Conservation (phyloP, 192 early-diverging fungal species). For the Coemansia nantahalensis region DNA sequence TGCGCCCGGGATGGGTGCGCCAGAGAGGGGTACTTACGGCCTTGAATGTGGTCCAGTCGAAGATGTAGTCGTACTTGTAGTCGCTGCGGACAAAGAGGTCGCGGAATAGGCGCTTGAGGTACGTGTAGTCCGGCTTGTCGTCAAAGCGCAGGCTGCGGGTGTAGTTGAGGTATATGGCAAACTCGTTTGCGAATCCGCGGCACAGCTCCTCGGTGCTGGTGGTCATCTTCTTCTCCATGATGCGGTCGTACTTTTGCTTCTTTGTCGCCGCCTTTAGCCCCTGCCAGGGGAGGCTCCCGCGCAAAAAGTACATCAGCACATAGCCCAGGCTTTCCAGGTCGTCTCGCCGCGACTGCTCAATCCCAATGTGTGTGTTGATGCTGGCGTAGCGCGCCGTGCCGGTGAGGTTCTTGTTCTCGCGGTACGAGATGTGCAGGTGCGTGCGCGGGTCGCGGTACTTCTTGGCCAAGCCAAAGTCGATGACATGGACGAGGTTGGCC, state of each 20-base stretch:
- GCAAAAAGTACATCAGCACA: constrained; percentile 89
- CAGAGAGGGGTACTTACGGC: constrained; percentile 23
- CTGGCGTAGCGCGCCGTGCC: constrained; percentile 91
- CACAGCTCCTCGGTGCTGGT: constrained; percentile 81
- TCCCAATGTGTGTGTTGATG: constrained; percentile 82
- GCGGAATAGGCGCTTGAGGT: constrained; percentile 82
- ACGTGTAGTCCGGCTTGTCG: constrained; percentile 89
- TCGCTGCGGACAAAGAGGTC: constrained; percentile 81
- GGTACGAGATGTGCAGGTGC: constrained; percentile 84
- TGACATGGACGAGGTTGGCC: constrained; percentile 80
- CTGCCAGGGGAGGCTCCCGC: constrained; percentile 90
- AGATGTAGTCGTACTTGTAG: constrained; percentile 84
- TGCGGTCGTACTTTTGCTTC: constrained; percentile 93
- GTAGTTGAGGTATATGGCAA: constrained; percentile 86
- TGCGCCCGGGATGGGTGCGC: no score
- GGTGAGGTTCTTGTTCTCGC: constrained; percentile 90
- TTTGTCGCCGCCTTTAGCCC: constrained; percentile 86
- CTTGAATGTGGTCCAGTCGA: constrained; percentile 79
- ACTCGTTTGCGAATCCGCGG: constrained; percentile 80
- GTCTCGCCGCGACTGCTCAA: constrained; percentile 88
- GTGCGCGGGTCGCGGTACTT: constrained; percentile 84
- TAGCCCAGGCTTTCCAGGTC: constrained; percentile 89
- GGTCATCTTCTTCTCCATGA: constrained; percentile 91
- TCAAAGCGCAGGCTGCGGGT: constrained; percentile 82
- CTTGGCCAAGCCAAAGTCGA: constrained; percentile 91